A percentile compares a stretch with the other conserved stretches of the same genome.
These are phyloP conservation scores for Hemerocallis citrina DNA, from an alignment of 106 monocot genomes.

Conservation along the genomic window DNA sequence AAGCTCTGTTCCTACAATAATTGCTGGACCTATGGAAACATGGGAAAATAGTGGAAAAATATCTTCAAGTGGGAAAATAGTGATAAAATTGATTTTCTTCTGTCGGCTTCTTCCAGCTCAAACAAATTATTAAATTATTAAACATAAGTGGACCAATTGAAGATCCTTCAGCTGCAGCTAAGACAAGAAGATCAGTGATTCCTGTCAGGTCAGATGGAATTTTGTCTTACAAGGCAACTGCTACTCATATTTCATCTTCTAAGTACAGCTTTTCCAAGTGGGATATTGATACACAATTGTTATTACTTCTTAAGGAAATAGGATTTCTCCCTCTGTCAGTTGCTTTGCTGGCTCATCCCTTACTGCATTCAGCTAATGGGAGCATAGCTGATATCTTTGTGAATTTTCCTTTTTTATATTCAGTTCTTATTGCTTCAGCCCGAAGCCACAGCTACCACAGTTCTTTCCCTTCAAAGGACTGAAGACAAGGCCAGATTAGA, in stretches of 20 bases:
- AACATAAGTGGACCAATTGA: constrained; percentile 61
- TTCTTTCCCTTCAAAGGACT: constrained; percentile 68
- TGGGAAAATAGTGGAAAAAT: too few species aligned
- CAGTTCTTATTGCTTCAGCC: constrained; percentile 81
- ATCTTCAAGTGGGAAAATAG: too few species aligned
- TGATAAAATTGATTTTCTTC: constrained; percentile 39
- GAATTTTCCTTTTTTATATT: constrained; percentile 28
- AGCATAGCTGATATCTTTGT: constrained; percentile 48
- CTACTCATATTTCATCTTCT: constrained; percentile 53
- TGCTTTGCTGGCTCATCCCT: constrained; percentile 71
- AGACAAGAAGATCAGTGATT: constrained; percentile 22
- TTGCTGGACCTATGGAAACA: too few species aligned
- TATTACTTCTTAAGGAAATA: constrained; percentile 89
- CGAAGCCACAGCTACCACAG: constrained; percentile 55
- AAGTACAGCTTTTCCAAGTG: constrained; percentile 54
- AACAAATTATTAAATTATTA: constrained; percentile 67
- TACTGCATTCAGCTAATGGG: constrained; percentile 39
- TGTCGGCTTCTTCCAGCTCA: constrained; percentile 44
- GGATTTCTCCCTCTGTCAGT: constrained; percentile 88
- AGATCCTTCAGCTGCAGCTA: constrained; percentile 46
- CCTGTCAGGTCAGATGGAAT: constrained; percentile 37
- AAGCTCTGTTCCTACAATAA: too few species aligned
- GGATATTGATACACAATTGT: constrained; percentile 61
- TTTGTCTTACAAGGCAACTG: constrained; percentile 64
- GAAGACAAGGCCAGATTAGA: constrained; percentile 44